Evolutionary conservation across 176 grass and related monocot genomes (phyloP), one percentile per base, ranked within the genome.

Genomic region (Urochloa ruziziensis): DNA sequence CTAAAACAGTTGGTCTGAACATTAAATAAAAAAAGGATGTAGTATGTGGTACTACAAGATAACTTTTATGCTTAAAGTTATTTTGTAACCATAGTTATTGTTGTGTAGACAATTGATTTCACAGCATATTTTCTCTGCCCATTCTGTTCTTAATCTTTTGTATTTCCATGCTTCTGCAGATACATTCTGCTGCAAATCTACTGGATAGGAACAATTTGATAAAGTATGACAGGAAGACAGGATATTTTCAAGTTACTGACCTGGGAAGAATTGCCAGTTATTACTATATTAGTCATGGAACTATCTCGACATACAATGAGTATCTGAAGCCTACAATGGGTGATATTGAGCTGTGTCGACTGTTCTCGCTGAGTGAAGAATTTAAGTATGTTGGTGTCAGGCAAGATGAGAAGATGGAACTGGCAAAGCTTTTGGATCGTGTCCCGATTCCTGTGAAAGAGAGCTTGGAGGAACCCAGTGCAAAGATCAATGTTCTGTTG

Each of bases 401-500:
- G 74, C 88, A 91, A 88, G 96, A 98, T 75, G 96, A 98, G 85
- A 98, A 95, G 79, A 95, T 98, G 90, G 96, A 98, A 62, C 62
- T 98, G 78, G 96, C 91, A 25, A 98, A 98, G 78, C 87, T 98
- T 47, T 91, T 95, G 86, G 91, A 98, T 61, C 90, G 93, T 36
- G 96, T 98, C 30, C 96, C 96, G 46, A 91, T 98, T 86, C 96
- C 96, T 86, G 93, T 98, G 40, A 98, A 98, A 88, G 96, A 98
- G 88, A 98, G 96, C 68, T 90, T 95, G 74, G 89, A 98, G 78
- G 96, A 98, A 68, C 96, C 96, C 28, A 98, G 96, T 80, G 93
- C 96, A 77, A 98, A 98, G 89, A 98, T 98, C 67, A 98, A 95
- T 80, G 93, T 95, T 82, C 86, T 98, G 84, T 78, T 98, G 75